phyloP scores from a whole-genome alignment of 495 filamentous ascomycete species.

The Trichoderma erinaceum region DNA sequence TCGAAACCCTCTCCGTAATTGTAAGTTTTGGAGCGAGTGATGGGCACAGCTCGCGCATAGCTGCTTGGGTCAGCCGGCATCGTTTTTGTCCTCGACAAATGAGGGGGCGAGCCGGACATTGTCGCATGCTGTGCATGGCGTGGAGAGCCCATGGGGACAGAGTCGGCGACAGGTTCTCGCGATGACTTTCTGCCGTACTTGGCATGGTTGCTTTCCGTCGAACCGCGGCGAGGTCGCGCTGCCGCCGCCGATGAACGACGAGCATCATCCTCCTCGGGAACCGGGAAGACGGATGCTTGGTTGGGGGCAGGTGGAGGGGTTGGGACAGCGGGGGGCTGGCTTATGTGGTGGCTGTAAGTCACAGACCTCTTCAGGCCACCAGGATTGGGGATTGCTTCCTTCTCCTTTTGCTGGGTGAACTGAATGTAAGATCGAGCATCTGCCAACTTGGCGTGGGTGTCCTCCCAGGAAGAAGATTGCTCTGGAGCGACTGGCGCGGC shows the following conservation, averaged over 20 bases:
- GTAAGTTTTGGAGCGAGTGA: constrained; percentile 15
- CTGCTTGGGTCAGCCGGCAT: constrained; percentile 10
- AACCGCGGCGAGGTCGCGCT: constrained; percentile 29
- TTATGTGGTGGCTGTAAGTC: constrained; percentile 21
- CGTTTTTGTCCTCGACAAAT: constrained; percentile 12
- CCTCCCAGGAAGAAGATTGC: constrained; percentile 17
- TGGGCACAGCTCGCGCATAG: background rate
- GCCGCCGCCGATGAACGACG: constrained; percentile 24
- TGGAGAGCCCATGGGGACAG: constrained; percentile 15
- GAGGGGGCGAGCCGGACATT: constrained; percentile 8
- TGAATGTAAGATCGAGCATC: constrained; percentile 25
- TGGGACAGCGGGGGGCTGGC: constrained; percentile 31
- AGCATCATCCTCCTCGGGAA: constrained; percentile 20
- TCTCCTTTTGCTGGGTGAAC: constrained; percentile 23
- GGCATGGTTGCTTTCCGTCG: constrained; percentile 36
- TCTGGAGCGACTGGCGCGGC: constrained; percentile 18
- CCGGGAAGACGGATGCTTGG: constrained; percentile 23
- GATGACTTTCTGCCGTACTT: constrained; percentile 30
- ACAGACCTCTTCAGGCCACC: constrained; percentile 27
- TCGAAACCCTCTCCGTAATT: background rate
- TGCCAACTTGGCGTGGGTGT: constrained; percentile 24
- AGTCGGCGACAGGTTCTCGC: constrained; percentile 27
- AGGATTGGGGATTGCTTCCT: constrained; percentile 17
- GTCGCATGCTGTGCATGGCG: constrained; percentile 3
- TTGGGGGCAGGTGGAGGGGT: constrained; percentile 28